Conservation (phyloP, 257 asterid genomes). For the Echium plantagineum region DNA sequence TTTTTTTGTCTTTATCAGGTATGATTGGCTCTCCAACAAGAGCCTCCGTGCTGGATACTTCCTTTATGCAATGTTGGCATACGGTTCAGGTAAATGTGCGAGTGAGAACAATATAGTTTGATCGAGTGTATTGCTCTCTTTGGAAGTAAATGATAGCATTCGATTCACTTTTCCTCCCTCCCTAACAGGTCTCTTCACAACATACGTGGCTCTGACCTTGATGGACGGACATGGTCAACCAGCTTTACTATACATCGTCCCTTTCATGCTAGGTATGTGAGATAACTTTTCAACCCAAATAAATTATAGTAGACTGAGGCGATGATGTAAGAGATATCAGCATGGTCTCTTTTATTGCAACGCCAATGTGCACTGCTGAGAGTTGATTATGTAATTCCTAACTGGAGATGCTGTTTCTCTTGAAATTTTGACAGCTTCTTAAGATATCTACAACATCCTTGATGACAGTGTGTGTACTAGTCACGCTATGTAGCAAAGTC, state of each 20-base stretch:
- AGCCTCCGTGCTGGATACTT: conserved; percentile 74
- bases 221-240: conserved; percentile 57
- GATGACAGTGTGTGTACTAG: no score
- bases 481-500: no score
- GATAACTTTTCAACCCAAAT: not conserved
- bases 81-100: conserved; percentile 63
- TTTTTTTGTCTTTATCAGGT: conserved; percentile 40
- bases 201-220: conserved; percentile 38
- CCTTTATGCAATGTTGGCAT: conserved; percentile 84
- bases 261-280: conserved; percentile 42
- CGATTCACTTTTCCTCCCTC: not conserved
- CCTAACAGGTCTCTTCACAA: conserved; percentile 32
- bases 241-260: conserved; percentile 60
- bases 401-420: no score
- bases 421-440: no score
- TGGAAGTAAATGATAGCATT: not conserved
- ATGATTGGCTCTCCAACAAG: conserved; percentile 85
- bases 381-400: no score
- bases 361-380: no score
- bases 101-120: not conserved
- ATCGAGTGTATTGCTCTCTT: not conserved
- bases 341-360: no score
- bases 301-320: not conserved
- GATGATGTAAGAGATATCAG: no score
- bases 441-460: no score